Percentiles rank a stretch among this genome's conserved stretches.
These are phyloP conservation scores for Boletus tylopilopsis DNA, from an alignment of 768 basidiomycete genomes.

Conservation along the genomic window DNA sequence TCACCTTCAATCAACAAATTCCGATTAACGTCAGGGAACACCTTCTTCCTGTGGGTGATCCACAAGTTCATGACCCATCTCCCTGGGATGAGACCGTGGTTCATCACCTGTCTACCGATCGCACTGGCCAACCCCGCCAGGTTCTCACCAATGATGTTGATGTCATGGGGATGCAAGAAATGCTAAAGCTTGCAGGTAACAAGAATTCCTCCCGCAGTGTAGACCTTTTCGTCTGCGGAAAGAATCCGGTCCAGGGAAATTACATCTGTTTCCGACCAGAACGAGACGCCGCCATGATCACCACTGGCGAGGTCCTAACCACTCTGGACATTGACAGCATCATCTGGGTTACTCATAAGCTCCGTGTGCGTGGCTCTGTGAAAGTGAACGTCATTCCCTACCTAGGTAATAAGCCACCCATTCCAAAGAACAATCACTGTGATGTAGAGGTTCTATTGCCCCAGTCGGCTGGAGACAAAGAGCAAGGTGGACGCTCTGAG, in stretches of 20 bases:
- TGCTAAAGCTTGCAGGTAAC: not conserved
- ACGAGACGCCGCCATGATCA: not conserved
- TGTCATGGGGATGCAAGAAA: conserved; percentile 3
- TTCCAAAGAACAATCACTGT: conserved; percentile 5
- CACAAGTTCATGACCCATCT: not conserved
- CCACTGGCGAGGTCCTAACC: not conserved
- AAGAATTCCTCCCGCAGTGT: not conserved
- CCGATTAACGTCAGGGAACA: not conserved
- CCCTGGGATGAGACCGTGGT: not conserved
- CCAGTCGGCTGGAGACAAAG: not conserved
- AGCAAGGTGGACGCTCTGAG: not conserved
- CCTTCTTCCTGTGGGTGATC: not conserved
- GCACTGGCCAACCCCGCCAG: not conserved
- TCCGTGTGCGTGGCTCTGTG: not conserved
- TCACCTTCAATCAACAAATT: conserved; percentile 1
- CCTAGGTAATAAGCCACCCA: not conserved
- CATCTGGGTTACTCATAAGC: not conserved
- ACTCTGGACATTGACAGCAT: conserved; percentile 6
- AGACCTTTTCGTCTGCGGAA: conserved; percentile 1
- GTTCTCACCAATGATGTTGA: not conserved
- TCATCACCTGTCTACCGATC: not conserved
- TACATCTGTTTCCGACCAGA: conserved; percentile 1
- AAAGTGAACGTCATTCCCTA: conserved; percentile 3
- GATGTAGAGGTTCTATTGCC: conserved; percentile 3
- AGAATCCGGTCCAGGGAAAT: not conserved